Base-by-base conservation (phyloP, 2,329 filamentous ascomycete species). In the Capronia americana region DNA sequence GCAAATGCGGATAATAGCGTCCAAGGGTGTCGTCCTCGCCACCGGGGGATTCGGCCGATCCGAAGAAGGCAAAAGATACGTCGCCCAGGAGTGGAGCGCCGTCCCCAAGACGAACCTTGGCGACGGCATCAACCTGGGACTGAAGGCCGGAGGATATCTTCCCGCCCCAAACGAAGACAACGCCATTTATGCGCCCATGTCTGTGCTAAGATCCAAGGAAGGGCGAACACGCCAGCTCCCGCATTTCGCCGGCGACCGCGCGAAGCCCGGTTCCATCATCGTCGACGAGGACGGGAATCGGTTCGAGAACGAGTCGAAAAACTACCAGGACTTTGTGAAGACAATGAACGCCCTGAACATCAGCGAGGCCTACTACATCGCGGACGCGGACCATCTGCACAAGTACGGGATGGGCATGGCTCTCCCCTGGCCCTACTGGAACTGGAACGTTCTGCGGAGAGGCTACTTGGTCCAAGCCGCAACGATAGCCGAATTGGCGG, bases 231-330 rank as follows among this genome's bases (percentile, higher is more conserved):
- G 78, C n/a, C 55, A 70, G 32, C 71, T 77, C 57, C 76, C 76
- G 4, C 64, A 56, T 10, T 77, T 73, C 62, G 66, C 67, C 5
- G 20, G 11, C 57, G 77, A 77, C 7, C 73, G 76, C 38, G 71
- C 69, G 1, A 69, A 73, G 17, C 78, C 78, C 23, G 74, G 76
- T 67, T 73, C 71, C 2, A 76, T 80, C 51, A 75, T 79, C 28
- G 77, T 80, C 26, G 77, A 79, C 64, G 61, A 68, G 11, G 53
- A 64, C 11, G 77, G 76, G 10, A 56, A 72, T 41, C 73, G 78
- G 11, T 79, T 79, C 68, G 67, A 74, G 57, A 78, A 79, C 67
- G 78, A 80, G 70, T 68, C 77, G 0, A 69, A 74, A 57, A 66
- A 69, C 26, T 79, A 80, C 64, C 74, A 71, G 4, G 70, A 73